These are phyloP conservation scores for Jamesozyma piceae DNA, from an alignment of 805 yeast genomes.

Conservation along the genomic window DNA sequence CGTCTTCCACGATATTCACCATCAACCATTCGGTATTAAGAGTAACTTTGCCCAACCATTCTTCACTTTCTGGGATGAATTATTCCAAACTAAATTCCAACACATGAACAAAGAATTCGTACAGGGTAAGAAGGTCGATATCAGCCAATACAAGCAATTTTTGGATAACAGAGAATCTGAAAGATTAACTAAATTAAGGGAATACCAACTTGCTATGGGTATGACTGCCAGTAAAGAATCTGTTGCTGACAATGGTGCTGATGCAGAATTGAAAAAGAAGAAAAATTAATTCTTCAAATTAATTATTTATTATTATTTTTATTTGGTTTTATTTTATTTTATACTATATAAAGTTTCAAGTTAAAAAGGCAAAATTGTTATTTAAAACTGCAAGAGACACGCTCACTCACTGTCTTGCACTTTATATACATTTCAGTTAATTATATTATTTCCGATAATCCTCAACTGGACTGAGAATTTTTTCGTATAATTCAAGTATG, in stretches of 20 bases:
- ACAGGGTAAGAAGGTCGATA: conserved; percentile 51
- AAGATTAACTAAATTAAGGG: conserved; percentile 16
- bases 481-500: too few relatives aligned
- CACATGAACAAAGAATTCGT: conserved; percentile 20
- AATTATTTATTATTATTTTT: not conserved
- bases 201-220: not conserved
- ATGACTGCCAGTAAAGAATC: not conserved
- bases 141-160: conserved; percentile 56
- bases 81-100: conserved; percentile 63
- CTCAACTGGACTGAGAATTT: too few relatives aligned
- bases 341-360: not conserved
- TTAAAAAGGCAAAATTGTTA: too few relatives aligned
- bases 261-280: too few relatives aligned
- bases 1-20: conserved; percentile 94
- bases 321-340: not conserved
- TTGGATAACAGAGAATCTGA: conserved; percentile 32
- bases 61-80: conserved; percentile 84
- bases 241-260: not conserved
- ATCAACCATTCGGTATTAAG: conserved; percentile 91
- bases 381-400: too few relatives aligned
- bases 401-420: too few relatives aligned
- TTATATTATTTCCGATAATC: too few relatives aligned
- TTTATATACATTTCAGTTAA: too few relatives aligned
- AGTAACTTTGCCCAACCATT: conserved; percentile 93
- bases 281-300: not conserved